Base-by-base conservation (phyloP, 192 early-diverging fungal genomes). In the Obelidium mucronatum region DNA sequence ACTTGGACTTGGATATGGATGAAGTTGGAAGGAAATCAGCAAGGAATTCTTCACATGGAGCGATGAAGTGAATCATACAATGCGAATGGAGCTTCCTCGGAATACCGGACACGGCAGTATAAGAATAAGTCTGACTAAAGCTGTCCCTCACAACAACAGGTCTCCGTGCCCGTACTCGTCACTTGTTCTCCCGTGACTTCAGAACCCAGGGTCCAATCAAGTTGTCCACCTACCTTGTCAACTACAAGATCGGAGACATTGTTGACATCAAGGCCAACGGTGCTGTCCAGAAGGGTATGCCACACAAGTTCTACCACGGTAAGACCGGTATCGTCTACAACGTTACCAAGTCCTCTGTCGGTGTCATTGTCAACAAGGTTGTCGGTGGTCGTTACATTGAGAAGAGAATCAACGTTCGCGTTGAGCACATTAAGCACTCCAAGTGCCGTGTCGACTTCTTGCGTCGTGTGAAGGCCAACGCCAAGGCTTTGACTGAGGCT, bases 281-380 rank as follows among this genome's bases (percentile, higher is more conserved):
- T 87, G 96, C 97, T 78, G 85, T 97, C 85, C 97, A 99, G 89
- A 96, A 97, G 92, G 97, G 97, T 87, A 93, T 99, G 93, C 97
- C 97, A 79, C 97, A 99, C 94, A 99, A 98, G 92, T 99, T 92
- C 93, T 99, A 99, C 92, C 97, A 99, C 88, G 96, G 93, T 72
- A 94, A 94, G 82, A 99, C 96, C 76, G 97, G 97, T 79, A 92
- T 99, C 83, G 90, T 99, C 83, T 99, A 95, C 94, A 99, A 99
- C 91, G 97, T 99, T 28, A 97, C 97, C 92, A 98, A 98, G 93
- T 92, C 94, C 76, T 90, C 97, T 69, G 96, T 99, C 74, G 97
- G 97, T 88, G 91, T 99, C 71, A 98, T 99, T 75, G 86, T 98
- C 88, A 87, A 99, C 94, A 99, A 99, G 95, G 89, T 88, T 75